Evolutionary conservation across 1,284 basidiomycete genomes (phyloP).

Genomic region (Ceratobasidium sp.): DNA sequence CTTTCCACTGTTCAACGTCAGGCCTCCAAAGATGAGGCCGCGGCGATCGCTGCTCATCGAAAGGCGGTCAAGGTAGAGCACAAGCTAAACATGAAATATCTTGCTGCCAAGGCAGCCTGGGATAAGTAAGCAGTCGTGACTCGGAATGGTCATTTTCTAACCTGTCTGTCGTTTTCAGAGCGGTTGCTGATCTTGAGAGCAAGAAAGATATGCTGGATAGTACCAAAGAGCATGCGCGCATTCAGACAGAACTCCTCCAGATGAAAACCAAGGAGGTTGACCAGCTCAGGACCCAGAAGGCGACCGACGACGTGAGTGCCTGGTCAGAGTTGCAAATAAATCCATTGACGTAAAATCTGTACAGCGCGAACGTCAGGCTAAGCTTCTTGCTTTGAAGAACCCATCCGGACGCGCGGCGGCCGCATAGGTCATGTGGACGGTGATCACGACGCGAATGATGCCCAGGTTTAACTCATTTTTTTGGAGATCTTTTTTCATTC

Average conservation of each 20-base stretch:
- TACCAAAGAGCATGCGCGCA: slow-evolving; percentile 46
- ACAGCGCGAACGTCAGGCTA: slow-evolving; percentile 55
- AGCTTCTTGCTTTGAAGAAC: slow-evolving; percentile 53
- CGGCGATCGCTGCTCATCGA: slow-evolving; percentile 52
- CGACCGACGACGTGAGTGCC: slow-evolving; percentile 55
- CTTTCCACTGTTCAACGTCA: slow-evolving; percentile 53
- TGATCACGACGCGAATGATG: slow-evolving; percentile 18
- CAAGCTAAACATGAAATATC: slow-evolving; percentile 51
- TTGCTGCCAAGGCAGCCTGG: slow-evolving; percentile 43
- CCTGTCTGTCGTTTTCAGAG: slow-evolving; percentile 14
- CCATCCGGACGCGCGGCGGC: slow-evolving; percentile 45
- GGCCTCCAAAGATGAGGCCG: slow-evolving; percentile 53
- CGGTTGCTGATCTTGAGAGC: slow-evolving; percentile 45
- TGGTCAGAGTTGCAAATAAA: not conserved
- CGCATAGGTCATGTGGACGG: not conserved
- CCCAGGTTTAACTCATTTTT: not conserved
- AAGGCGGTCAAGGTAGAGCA: slow-evolving; percentile 54
- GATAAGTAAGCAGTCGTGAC: slow-evolving; percentile 33
- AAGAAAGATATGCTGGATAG: slow-evolving; percentile 45
- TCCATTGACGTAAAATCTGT: slow-evolving; percentile 15
- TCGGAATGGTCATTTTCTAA: not conserved
- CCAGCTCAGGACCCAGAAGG: slow-evolving; percentile 55
- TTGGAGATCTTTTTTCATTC: not conserved
- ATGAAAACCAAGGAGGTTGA: slow-evolving; percentile 55
- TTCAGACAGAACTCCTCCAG: slow-evolving; percentile 48